Conservation (phyloP, 495 filamentous ascomycete species). For the Podospora pseudopauciseta region DNA sequence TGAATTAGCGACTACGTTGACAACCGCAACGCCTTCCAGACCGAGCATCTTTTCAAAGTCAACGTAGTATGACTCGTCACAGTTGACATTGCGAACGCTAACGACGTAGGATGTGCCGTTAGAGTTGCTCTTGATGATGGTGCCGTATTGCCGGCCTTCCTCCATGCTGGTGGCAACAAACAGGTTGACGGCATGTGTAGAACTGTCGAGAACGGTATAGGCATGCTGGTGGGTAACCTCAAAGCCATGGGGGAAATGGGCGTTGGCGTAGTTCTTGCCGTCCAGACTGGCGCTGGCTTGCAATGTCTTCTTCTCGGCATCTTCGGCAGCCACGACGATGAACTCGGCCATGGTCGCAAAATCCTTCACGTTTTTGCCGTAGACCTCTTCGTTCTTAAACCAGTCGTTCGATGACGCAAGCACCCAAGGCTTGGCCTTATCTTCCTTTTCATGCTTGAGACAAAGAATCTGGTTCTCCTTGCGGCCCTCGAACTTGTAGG, state of each 20-base stretch:
- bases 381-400: slow-evolving; percentile 57
- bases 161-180: slow-evolving; percentile 72
- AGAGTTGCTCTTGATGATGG: slow-evolving; percentile 93
- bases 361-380: slow-evolving; percentile 66
- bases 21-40: slow-evolving; percentile 82
- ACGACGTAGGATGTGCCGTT: slow-evolving; percentile 93
- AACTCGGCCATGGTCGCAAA: slow-evolving; percentile 95
- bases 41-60: slow-evolving; percentile 96
- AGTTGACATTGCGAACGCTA: slow-evolving; percentile 72
- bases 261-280: slow-evolving; percentile 74
- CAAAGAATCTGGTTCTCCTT: slow-evolving; percentile 73
- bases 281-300: slow-evolving; percentile 80
- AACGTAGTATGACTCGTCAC: slow-evolving; percentile 68
- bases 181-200: slow-evolving; percentile 86
- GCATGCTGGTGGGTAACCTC: slow-evolving; percentile 66
- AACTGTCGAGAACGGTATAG: slow-evolving; percentile 91
- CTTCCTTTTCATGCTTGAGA: slow-evolving; percentile 65
- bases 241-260: slow-evolving; percentile 79
- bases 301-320: slow-evolving; percentile 61
- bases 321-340: slow-evolving; percentile 78
- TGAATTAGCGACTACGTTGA: slow-evolving; percentile 77
- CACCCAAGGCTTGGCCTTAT: slow-evolving; percentile 60
- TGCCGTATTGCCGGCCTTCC: slow-evolving; percentile 65
- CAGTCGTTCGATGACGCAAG: slow-evolving; percentile 72
- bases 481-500: slow-evolving; percentile 61